Conservation (phyloP, 306 rosid species). For the Potentilla sterilis region DNA sequence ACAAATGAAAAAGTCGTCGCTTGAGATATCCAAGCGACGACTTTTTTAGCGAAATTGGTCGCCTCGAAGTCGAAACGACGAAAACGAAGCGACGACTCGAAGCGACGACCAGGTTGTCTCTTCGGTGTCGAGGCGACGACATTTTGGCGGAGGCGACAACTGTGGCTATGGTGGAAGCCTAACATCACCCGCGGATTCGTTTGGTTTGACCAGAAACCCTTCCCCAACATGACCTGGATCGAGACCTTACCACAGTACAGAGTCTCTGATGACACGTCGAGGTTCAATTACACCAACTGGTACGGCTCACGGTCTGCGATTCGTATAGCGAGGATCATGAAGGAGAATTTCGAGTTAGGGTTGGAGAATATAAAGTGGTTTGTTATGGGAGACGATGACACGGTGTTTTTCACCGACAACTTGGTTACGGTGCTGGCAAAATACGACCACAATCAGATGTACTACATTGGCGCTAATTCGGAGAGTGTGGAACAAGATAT, state of each 20-base stretch:
- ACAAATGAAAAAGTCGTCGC: too few species aligned
- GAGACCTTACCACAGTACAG: constrained; percentile 34
- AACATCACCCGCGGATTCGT: constrained; percentile 51
- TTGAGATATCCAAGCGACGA: too few species aligned
- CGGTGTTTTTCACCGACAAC: constrained; percentile 61
- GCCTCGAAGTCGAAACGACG: too few species aligned
- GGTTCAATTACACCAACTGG: constrained; percentile 53
- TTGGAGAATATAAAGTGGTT: constrained; percentile 63
- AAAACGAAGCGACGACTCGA: too few species aligned
- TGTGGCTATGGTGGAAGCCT: constrained; percentile 69
- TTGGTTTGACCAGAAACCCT: constrained; percentile 53
- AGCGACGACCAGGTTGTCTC: too few species aligned
- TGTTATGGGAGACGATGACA: constrained; percentile 90
- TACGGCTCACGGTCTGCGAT: constrained; percentile 67
- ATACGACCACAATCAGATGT: constrained; percentile 79
- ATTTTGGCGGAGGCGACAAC: too few species aligned
- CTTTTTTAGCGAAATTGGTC: too few species aligned
- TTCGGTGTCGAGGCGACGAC: too few species aligned
- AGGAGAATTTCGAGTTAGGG: constrained; percentile 71
- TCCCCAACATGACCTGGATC: constrained; percentile 38
- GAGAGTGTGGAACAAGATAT: constrained; percentile 74
- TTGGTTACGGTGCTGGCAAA: constrained; percentile 51
- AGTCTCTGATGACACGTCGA: constrained; percentile 50
- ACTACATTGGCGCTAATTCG: constrained; percentile 66
- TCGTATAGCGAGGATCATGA: constrained; percentile 63